Base-by-base conservation (phyloP, 257 asterid genomes). In the Solanum ossicruentum region DNA sequence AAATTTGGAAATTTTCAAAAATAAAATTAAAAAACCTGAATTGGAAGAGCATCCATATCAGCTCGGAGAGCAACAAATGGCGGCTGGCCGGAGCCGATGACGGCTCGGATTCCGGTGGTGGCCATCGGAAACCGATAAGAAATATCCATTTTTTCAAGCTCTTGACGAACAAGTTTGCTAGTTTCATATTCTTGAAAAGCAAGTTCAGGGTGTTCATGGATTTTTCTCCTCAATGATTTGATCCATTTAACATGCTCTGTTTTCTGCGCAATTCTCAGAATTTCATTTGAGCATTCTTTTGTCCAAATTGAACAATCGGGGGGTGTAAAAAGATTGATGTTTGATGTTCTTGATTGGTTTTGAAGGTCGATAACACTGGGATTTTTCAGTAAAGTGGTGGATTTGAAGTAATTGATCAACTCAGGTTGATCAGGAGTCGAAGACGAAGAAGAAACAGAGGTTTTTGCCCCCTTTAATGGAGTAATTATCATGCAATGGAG, bases 21-120 rank as follows among this genome's bases (percentile, higher is more conserved):
- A 6, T 47, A 49, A 9, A 60, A 43, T 10, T 26, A 78, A 63
- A 1, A 78, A 65, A 96, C 99, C 99, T 96, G 98, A 87, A 96
- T 92, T 17, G 99, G 99, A 36, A 96, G 91, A 7, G 99, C 99
- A 88, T 96, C 99, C 99, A 96, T 96, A 70, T 96, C 99, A 28
- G 99, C 99, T 83, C 99, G 86, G 82, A 96, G 60, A 15, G 94
- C 99, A 12, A 96, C 99, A 79, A 92, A 94, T 10, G 98, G 99
- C 39, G 99, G 93, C 13, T 82, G 72, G 0, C 98, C 98, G 61
- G 94, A 92, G 7, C 99, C 99, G 45, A 96, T 28, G 86, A 85
- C 39, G 28, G 98, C 99, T 73, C 98, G 78, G 85, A 96, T 93
- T 36, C 99, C 99, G 12, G 99, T 96, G 54, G 75, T 77, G 9